Evolutionary conservation across 2,329 filamentous ascomycete species (phyloP), one percentile per base, ranked within the genome.

Genomic region (Verruconis gallopava): DNA sequence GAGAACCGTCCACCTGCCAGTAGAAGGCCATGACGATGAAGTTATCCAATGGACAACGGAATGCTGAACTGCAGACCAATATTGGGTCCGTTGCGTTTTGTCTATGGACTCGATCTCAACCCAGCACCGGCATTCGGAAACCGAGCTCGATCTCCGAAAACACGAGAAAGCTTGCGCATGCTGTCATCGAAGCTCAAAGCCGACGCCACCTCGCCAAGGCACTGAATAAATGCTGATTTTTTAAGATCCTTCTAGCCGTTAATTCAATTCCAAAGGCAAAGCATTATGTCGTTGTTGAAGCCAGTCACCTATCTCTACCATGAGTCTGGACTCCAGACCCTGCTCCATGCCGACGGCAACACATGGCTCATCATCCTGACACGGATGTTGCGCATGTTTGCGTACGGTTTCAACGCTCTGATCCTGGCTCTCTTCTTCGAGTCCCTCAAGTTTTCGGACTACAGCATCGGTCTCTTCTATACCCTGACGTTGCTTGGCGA

Each of bases 401-500:
- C 58, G 1, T 62, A 59, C 42, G 59, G 60, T 15, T 52, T 54
- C 5, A 53, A 55, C 3, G 55, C 56, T 0, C 55, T 63, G 1
- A 55, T 63, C 9, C 47, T 63, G 0, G 60, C 58, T 0, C 48
- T 60, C 1, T 61, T 58, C 44, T 58, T 63, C 36, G 49, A 53
- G 43, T 50, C 51, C 11, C 50, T 60, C 4, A 52, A 52, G 2
- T 55, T 61, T 20, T 53, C 60, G 0, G 60, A 63, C 28, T 50
- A 48, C 30, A 50, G 54, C 6, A 62, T 62, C 36, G 60, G 60
- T 0, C 44, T 62, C 3, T 63, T 63, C 47, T 62, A 62, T 57
- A 62, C 60, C 2, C 46, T 62, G 37, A 63, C 60, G 0, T 45
- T 62, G 13, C 49, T 62, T 1, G 60, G 60, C 2, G 60, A 63